Base-by-base conservation (phyloP, 208 protist genomes). In the Leishmania tropica region DNA sequence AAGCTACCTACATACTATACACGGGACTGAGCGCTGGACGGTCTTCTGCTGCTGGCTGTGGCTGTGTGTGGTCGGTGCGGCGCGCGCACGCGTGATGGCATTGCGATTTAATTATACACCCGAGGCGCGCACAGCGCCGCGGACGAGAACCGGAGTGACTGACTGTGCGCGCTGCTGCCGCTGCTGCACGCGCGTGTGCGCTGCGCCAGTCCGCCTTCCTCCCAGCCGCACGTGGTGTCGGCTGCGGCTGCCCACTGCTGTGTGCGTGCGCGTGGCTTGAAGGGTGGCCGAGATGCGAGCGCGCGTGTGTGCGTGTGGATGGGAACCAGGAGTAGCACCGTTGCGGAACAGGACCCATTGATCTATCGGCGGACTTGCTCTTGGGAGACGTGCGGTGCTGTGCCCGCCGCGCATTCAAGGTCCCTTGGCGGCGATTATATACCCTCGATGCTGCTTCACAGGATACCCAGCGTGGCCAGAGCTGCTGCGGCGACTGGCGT, bases 281-380 rank as follows among this genome's bases (percentile, higher is more conserved):
- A 70, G 64, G 64, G 64, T 40, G 64, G 64, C 64, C 64, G 37
- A 70, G 64, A 70, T 77, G 47, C 51, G 51, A 31, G 21, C 42
- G 31, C 24, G 67, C n/a, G 40, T 11, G 64, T 31, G 40, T 37
- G 64, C 64, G 51, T 54, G 51, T 54, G 51, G 51, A 54, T 54
- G 51, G 51, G 77, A 80, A 80, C 77, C 77, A 74, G 77, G 77
- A 80, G 77, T 80, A 80, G 77, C 77, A 80, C 77, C 77, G 77
- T 80, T 80, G 77, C 77, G 77, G 77, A 80, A 75, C 77, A 80
- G 8, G 77, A 8, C 64, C 67, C 77, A 74, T 80, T 80, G 77
- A 80, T 80, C 77, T 74, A 74, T 80, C 77, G 77, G 65, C 77
- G 77, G 60, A 80, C 77, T 80, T 80, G 77, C 77, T 80, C 77